Evolutionary conservation across 768 basidiomycete genomes (phyloP), one percentile per base, ranked within the genome.

Genomic region (Cystofilobasidium macerans): DNA sequence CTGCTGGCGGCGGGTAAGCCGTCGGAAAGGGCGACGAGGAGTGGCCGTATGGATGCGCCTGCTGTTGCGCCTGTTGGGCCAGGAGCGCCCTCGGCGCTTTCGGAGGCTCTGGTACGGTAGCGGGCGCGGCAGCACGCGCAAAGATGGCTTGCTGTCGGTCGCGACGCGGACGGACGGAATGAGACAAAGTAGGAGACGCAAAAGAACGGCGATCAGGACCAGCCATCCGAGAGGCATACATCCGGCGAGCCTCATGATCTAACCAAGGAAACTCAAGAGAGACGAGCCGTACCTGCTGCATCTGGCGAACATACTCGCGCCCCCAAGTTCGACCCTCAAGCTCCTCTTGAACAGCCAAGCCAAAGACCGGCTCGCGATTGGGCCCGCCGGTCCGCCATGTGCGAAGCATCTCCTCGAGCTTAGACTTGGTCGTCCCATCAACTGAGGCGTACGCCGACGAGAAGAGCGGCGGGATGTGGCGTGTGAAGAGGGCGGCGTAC

Each of bases 331-430:
- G 73, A 35, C 62, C 81, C 76, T 98, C 95, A 69, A 98, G 87
- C 20, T 85, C 82, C 48, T 84, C 78, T 74, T 97, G 92, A 24
- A 88, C 82, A 2, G 82, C 82, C 33, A 82, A 77, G 48, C 91
- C 88, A 73, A 98, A 99, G 1, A 99, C 80, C 73, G 93, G 88
- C 61, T 83, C 83, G 40, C 88, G 83, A 38, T 80, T 81, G 2
- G 88, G 86, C 18, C 87, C 85, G 20, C 89, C 91, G 28, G 84
- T 86, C 45, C 92, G 82, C 95, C 95, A 99, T 8, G 95, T 94
- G 33, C 88, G 77, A 18, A 98, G 82, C 85, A 99, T 91, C 76
- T 99, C 95, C 74, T 94, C 90, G 89, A 99, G 93, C 77, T 98
- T 98, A 75, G 84, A 83, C 68, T 87, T 85, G 30, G 89, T 94